Conservation (phyloP, 2,329 filamentous ascomycete species). For the Fusarium sp. region DNA sequence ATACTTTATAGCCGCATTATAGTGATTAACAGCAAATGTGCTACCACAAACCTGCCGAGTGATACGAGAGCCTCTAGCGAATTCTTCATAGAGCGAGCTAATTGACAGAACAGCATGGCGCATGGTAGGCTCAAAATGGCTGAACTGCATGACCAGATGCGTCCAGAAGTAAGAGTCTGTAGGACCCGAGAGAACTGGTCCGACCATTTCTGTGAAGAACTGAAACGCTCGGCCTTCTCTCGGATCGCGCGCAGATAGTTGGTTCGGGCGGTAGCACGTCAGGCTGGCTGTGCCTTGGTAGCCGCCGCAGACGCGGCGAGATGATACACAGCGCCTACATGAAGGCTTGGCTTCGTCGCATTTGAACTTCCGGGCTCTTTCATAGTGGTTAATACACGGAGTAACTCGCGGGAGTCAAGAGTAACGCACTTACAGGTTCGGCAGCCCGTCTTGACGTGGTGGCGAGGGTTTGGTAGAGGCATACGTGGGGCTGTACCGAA, state of each 20-base stretch:
- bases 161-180: slow-evolving; percentile 32
- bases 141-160: slow-evolving; percentile 30
- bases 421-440: slow-evolving; percentile 7
- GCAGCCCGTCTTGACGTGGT: not conserved
- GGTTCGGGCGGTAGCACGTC: slow-evolving; percentile 9
- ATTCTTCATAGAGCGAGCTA: slow-evolving; percentile 23
- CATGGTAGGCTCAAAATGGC: slow-evolving; percentile 19
- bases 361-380: slow-evolving; percentile 1
- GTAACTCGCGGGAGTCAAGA: no score
- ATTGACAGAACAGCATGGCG: slow-evolving; percentile 23
- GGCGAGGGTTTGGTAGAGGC: not conserved
- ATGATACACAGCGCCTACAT: not conserved
- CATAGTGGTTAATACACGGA: not conserved
- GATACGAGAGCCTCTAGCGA: not conserved
- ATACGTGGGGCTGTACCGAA: not conserved
- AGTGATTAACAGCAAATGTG: slow-evolving; percentile 10
- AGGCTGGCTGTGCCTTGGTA: not conserved
- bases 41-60: slow-evolving; percentile 7
- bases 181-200: slow-evolving; percentile 11
- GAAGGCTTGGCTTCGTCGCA: not conserved
- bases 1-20: slow-evolving; percentile 16
- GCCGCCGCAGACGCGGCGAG: not conserved
- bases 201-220: slow-evolving; percentile 17
- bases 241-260: not conserved
- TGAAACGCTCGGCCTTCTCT: slow-evolving; percentile 14